Conservation (phyloP, 1,139 yeast species). For the Hansenula sp. region DNA sequence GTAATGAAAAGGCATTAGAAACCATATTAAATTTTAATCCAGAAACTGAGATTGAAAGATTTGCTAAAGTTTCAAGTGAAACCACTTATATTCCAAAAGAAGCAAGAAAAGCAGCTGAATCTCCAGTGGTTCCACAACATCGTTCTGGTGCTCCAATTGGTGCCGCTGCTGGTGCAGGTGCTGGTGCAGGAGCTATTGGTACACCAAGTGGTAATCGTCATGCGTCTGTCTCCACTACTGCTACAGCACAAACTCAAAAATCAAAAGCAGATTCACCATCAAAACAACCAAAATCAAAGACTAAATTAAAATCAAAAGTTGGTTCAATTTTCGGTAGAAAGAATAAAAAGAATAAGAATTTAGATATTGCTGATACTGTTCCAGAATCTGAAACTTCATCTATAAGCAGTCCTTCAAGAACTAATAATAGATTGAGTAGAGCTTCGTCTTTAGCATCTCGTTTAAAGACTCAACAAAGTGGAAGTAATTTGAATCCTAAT, state of each 20-base stretch:
- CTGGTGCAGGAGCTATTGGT: neutral
- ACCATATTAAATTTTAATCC: slow-evolving; percentile 60
- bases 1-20: slow-evolving; percentile 64
- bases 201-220: slow-evolving; percentile 17
- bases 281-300: slow-evolving; percentile 11
- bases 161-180: neutral
- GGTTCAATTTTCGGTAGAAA: slow-evolving; percentile 82
- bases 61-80: slow-evolving; percentile 41
- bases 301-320: slow-evolving; percentile 64
- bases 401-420: slow-evolving; percentile 8
- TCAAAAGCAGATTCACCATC: slow-evolving; percentile 1
- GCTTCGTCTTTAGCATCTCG: slow-evolving; percentile 17
- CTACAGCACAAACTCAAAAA: slow-evolving; percentile 1
- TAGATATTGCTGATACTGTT: slow-evolving; percentile 9
- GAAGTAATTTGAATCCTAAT: neutral
- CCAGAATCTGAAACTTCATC: slow-evolving; percentile 23
- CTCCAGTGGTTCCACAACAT: slow-evolving; percentile 14
- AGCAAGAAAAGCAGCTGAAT: slow-evolving; percentile 23
- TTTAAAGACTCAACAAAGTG: slow-evolving; percentile 3
- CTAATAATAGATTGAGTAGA: slow-evolving; percentile 14
- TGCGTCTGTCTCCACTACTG: slow-evolving; percentile 8
- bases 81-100: slow-evolving; percentile 18
- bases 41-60: slow-evolving; percentile 50
- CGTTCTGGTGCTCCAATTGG: neutral
- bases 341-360: slow-evolving; percentile 31